phyloP scores from a whole-genome alignment of 495 filamentous ascomycete genomes.

The Antarctomyces pellizariae region DNA sequence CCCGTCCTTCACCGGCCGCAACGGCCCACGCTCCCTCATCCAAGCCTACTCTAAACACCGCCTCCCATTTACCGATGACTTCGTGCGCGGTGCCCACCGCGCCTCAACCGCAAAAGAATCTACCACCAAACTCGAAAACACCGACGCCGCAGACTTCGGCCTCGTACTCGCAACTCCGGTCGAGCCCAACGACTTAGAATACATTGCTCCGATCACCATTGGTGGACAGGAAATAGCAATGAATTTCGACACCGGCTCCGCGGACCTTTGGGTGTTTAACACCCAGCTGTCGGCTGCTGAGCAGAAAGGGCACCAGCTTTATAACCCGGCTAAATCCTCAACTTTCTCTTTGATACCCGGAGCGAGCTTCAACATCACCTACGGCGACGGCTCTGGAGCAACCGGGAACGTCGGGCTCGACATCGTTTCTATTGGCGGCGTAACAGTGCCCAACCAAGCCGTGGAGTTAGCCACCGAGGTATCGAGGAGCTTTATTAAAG shows the following conservation, averaged over 20 bases:
- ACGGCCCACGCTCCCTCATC: constrained; percentile 31
- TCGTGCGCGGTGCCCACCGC: constrained; percentile 14
- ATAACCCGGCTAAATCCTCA: constrained; percentile 34
- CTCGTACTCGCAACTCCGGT: constrained; percentile 37
- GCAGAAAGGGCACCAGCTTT: constrained; percentile 31
- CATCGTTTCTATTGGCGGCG: constrained; percentile 50
- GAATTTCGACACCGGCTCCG: constrained; percentile 66
- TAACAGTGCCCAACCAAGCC: constrained; percentile 38
- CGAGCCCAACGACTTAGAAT: constrained; percentile 40
- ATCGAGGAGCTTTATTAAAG: constrained; percentile 36
- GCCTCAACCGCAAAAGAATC: constrained; percentile 8
- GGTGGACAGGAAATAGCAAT: constrained; percentile 52
- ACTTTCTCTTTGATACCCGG: constrained; percentile 22
- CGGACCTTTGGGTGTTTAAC: constrained; percentile 73
- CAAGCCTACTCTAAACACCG: constrained; percentile 43
- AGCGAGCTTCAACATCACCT: constrained; percentile 38
- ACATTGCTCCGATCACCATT: constrained; percentile 49
- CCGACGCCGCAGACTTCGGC: constrained; percentile 20
- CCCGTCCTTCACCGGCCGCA: constrained; percentile 21
- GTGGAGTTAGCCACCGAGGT: constrained; percentile 46
- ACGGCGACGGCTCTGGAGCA: constrained; percentile 52
- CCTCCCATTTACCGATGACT: constrained; percentile 20
- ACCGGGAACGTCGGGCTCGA: constrained; percentile 48
- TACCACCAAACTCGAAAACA: constrained; percentile 3
- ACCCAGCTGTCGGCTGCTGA: constrained; percentile 24